A percentile compares a stretch with the other conserved stretches of the same genome.
Evolutionary conservation across 805 yeast species (phyloP).

Genomic region (Candida saitoana): DNA sequence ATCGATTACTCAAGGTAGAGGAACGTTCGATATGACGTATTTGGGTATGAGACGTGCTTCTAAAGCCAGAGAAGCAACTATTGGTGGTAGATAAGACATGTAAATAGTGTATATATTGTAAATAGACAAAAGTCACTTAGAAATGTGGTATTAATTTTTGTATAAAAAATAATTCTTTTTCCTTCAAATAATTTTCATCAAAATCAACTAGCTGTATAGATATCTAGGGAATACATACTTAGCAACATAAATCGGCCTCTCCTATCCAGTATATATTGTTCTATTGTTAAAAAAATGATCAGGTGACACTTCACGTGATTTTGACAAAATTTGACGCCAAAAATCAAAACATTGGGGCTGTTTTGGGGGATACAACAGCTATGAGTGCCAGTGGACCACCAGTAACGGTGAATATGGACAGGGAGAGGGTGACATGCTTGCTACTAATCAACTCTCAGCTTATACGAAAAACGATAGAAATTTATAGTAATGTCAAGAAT

Average conservation of each 20-base stretch:
- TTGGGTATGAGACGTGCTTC: conserved; percentile 67
- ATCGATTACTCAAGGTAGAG: conserved; percentile 86
- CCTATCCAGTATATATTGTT: too few species aligned
- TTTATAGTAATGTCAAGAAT: conserved; percentile 33
- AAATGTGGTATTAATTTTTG: background rate
- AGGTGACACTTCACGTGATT: too few species aligned
- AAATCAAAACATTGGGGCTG: too few species aligned
- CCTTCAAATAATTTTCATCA: too few species aligned
- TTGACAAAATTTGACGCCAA: too few species aligned
- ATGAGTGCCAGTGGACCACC: background rate
- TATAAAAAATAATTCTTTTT: too few species aligned
- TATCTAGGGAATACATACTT: too few species aligned
- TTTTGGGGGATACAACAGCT: too few species aligned
- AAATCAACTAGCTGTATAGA: too few species aligned
- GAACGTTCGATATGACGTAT: conserved; percentile 74
- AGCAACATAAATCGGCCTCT: too few species aligned
- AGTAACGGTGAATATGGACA: conserved; percentile 17
- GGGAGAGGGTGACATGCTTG: conserved; percentile 40
- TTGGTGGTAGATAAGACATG: conserved; percentile 4
- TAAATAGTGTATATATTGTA: background rate
- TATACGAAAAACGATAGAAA: conserved; percentile 35
- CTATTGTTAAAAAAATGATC: too few species aligned
- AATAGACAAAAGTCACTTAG: background rate
- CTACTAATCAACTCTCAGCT: conserved; percentile 40
- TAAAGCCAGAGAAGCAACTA: conserved; percentile 37